A percentile compares a stretch with the other conserved stretches of the same genome.
phyloP scores from a whole-genome alignment of 2,329 filamentous ascomycete genomes.

The Bipolaris cookei region DNA sequence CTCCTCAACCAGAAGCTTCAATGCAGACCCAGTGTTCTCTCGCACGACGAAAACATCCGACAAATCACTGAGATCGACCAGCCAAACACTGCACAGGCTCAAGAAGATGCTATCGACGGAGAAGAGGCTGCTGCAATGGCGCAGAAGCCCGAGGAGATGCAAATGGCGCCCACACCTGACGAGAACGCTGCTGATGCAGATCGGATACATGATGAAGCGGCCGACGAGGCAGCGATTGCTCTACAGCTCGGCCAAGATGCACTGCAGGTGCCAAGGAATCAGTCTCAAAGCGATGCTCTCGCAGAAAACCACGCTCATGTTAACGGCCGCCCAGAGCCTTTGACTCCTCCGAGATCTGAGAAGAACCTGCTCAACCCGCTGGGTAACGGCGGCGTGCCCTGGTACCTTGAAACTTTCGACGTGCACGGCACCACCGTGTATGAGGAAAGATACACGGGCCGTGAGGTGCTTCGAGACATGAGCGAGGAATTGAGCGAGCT shows the following conservation, averaged over 20 bases:
- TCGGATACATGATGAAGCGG: slow-evolving; percentile 40
- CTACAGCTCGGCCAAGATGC: slow-evolving; percentile 43
- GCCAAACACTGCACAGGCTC: slow-evolving; percentile 15
- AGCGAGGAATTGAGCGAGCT: slow-evolving; percentile 91
- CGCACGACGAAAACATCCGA: slow-evolving; percentile 30
- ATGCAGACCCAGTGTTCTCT: slow-evolving; percentile 54
- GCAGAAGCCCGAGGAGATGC: slow-evolving; percentile 31
- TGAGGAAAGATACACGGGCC: slow-evolving; percentile 73
- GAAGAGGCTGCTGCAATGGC: slow-evolving; percentile 17
- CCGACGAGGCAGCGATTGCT: slow-evolving; percentile 47
- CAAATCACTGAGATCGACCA: slow-evolving; percentile 30
- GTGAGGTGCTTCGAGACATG: slow-evolving; percentile 73
- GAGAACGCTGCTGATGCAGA: slow-evolving; percentile 41
- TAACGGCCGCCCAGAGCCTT: slow-evolving; percentile 53
- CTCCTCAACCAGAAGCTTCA: slow-evolving; percentile 71
- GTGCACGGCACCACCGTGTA: slow-evolving; percentile 79
- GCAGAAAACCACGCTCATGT: slow-evolving; percentile 27
- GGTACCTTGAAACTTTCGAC: slow-evolving; percentile 85
- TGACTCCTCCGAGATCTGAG: slow-evolving; percentile 69
- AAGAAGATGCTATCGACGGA: slow-evolving; percentile 21
- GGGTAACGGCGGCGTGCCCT: slow-evolving; percentile 74
- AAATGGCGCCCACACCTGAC: slow-evolving; percentile 47
- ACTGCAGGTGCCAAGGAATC: slow-evolving; percentile 27
- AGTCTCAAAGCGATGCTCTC: slow-evolving; percentile 26
- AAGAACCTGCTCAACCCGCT: slow-evolving; percentile 57